Base-by-base conservation (phyloP, 352 stramenopile genomes). In the Phytophthora idaei region DNA sequence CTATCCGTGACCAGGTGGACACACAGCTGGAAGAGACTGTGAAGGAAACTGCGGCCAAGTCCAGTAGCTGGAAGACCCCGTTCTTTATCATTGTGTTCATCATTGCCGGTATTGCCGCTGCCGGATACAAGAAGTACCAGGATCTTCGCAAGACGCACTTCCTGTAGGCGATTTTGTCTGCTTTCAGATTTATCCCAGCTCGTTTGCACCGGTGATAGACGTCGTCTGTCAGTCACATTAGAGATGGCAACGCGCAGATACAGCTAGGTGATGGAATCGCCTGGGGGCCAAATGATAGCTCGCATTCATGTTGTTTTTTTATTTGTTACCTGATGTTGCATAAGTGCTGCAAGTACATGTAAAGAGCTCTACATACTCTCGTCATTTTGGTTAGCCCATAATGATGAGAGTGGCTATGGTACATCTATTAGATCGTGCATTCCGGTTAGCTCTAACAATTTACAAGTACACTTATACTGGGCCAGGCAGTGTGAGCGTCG, bases 91-190 rank as follows among this genome's bases (percentile, higher is more conserved):
- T 95, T 56, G 59, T 95, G 60, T 55, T 93, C 58, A 77, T 89
- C 57, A 71, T 94, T 46, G 81, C 73, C 25, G 85, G 70, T 7
- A 31, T 91, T 57, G 71, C 80, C 5, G 82, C 77, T n/a, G 75
- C 60, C 14, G 82, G 71, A 25, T 95, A 94, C 78, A 93, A 93
- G 69, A 95, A 95, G 78, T 95, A 95, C 78, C 85, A 95, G 67
- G 83, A 94, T 57, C 68, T 95, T 62, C 82, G 83, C 68, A 95
- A 95, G 77, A 93, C 84, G 39, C 87, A 95, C 78, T 85, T 95
- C 68, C 74, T 95, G 57, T 95, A 93, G 62, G 52, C 39, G 29
- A 39, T 54, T 44, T 54, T 17, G 21, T 46, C 21, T 7, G 10
- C 17, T 39, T 60, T 25, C 48, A 56, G 58, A 48, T 62, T 54